Evolutionary conservation across 148 eudicot genomes (phyloP).

Genomic region (Rhododendron mucronatum): DNA sequence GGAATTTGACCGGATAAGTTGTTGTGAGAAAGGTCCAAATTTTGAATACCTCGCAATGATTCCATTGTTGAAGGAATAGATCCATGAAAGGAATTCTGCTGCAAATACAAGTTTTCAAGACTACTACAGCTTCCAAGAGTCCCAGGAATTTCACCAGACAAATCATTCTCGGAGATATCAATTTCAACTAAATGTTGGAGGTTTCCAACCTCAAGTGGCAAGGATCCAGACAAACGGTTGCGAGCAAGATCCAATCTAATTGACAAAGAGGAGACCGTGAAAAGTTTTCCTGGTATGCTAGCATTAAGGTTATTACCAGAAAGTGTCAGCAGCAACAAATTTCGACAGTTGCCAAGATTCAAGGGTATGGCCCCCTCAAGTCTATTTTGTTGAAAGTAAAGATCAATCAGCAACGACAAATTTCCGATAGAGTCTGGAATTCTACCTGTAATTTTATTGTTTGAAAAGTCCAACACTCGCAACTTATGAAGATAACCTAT

Average conservation of each 20-base stretch:
- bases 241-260: background rate
- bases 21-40: conserved; percentile 13
- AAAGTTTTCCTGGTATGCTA: conserved; percentile 5
- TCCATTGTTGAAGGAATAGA: conserved; percentile 3
- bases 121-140: background rate
- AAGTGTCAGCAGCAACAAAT: background rate
- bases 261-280: background rate
- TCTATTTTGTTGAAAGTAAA: background rate
- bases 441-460: background rate
- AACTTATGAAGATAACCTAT: background rate
- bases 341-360: background rate
- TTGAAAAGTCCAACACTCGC: no score
- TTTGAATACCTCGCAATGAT: background rate
- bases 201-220: background rate
- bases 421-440: conserved; percentile 13
- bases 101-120: conserved; percentile 2
- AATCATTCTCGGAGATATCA: background rate
- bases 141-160: conserved; percentile 5
- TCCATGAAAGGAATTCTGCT: background rate
- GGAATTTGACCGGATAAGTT: conserved; percentile 13
- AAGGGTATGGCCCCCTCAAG: conserved; percentile 5
- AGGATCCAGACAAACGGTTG: conserved; percentile 7
- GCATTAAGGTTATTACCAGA: conserved; percentile 12
- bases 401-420: background rate
- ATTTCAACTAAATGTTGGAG: background rate